phyloP scores from a whole-genome alignment of 2,329 filamentous ascomycete species.

The Botrytis sinoallii region DNA sequence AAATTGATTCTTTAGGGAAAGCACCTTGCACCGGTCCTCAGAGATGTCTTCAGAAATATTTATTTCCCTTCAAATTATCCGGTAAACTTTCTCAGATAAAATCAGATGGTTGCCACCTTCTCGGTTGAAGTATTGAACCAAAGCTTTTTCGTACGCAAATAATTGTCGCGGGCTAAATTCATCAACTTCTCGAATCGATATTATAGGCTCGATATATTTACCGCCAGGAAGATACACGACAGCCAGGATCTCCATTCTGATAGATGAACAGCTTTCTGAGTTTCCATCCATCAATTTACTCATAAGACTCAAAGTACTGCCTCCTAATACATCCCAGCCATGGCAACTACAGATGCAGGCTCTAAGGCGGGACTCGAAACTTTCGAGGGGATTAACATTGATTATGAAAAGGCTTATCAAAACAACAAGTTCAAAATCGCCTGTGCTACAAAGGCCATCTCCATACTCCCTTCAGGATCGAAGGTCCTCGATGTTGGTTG shows the following conservation, averaged over 20 bases:
- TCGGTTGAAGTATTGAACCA: no score
- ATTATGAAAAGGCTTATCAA: conserved; percentile 15
- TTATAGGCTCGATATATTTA: not conserved
- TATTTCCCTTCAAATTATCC: no score
- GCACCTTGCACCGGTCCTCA: no score
- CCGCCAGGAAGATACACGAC: not conserved
- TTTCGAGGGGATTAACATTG: conserved; percentile 15
- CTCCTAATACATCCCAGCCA: not conserved
- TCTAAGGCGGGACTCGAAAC: conserved; percentile 28
- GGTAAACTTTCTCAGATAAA: no score
- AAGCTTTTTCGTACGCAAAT: no score
- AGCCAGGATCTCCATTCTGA: not conserved
- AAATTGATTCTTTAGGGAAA: no score
- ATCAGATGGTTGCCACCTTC: no score
- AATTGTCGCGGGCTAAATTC: no score
- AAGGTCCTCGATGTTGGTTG: conserved; percentile 37
- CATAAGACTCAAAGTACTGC: not conserved
- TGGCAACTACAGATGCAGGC: conserved; percentile 17
- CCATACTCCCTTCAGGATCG: not conserved
- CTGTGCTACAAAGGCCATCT: not conserved
- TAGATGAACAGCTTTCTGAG: not conserved
- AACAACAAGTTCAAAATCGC: conserved; percentile 9
- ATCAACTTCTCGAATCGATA: no score
- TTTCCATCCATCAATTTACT: not conserved
- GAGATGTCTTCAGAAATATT: no score